Percentiles rank a stretch among this genome's conserved stretches.
Conservation (phyloP, 2,329 filamentous ascomycete genomes). For the Blastomyces parvus region DNA sequence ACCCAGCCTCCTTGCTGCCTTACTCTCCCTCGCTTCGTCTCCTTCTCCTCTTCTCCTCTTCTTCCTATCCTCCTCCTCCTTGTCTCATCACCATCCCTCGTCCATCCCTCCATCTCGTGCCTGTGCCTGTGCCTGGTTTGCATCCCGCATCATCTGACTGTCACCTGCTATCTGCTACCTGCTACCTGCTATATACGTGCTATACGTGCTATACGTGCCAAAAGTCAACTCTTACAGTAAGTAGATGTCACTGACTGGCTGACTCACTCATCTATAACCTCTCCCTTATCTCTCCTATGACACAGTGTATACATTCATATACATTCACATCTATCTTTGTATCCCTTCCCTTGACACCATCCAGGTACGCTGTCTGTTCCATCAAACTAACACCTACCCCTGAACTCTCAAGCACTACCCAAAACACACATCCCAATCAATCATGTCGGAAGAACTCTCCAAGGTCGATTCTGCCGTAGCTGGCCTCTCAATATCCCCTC, state of each 20-base stretch:
- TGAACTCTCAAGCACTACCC: background rate
- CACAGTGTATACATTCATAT: no score
- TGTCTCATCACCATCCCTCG: conserved; percentile 2
- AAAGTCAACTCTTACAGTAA: background rate
- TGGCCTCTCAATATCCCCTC: conserved; percentile 60
- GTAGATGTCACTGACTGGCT: background rate
- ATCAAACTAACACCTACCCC: background rate
- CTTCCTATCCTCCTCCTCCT: conserved; percentile 6
- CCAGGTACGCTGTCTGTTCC: no score
- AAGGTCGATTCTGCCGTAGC: conserved; percentile 91
- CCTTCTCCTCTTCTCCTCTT: background rate
- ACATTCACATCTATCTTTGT: background rate
- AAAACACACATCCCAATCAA: conserved; percentile 12
- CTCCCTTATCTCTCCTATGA: no score
- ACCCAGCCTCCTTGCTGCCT: background rate
- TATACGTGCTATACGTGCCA: background rate
- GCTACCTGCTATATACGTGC: background rate
- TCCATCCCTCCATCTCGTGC: no score
- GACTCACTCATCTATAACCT: background rate
- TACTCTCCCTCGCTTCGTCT: background rate
- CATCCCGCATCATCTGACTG: background rate
- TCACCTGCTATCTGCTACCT: background rate
- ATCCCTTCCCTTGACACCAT: background rate
- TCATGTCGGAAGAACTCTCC: conserved; percentile 58
- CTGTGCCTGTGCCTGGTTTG: background rate